Evolutionary conservation across 306 rosid genomes (phyloP), one percentile per base, ranked within the genome.

Genomic region (Luffa acutangula): DNA sequence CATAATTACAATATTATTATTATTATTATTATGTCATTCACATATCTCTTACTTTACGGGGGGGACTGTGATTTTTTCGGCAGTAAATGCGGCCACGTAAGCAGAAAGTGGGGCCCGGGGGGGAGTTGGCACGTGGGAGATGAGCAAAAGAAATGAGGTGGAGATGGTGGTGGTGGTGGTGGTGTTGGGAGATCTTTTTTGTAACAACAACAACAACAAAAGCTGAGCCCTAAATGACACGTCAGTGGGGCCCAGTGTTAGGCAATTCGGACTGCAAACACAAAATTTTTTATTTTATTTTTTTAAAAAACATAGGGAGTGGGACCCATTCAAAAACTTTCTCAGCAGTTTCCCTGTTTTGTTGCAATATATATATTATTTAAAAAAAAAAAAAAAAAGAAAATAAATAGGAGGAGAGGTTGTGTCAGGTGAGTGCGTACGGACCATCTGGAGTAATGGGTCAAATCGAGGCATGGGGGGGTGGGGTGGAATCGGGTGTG

Each of bases 401-500:
- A 17, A 69, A 8, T 39, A 67, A 69, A 69, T 67, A 60, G 31
- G 31, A 60, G 37, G 18, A 34, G 37, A 10, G 67, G 67, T 60
- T 62, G 57, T 70, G 76, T 70, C 76, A 70, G 76, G 77, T 73
- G 59, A 48, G 59, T 75, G 37, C 60, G 78, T 75, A 75, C 78
- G 78, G 78, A 75, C 9, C 63, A 75, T 75, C 63, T 75, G 63
- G 77, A 15, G 43, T 73, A 25, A 48, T 48, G 42, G 62, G 78
- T 75, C 63, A 75, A 75, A 75, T 52, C 48, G 8, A 75, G 78
- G 78, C 46, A 74, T 75, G 78, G 37, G 63, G 5, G 73, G 49
- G 21, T 31, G 63, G 14, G 43, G 5, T 3, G 57, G 56, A 52
- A 75, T 75, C 78, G 5, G 59, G 48, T 75, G 78, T 75, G 63